Base-by-base conservation (phyloP, 768 basidiomycete species). In the Phaeolepiota aurea region DNA sequence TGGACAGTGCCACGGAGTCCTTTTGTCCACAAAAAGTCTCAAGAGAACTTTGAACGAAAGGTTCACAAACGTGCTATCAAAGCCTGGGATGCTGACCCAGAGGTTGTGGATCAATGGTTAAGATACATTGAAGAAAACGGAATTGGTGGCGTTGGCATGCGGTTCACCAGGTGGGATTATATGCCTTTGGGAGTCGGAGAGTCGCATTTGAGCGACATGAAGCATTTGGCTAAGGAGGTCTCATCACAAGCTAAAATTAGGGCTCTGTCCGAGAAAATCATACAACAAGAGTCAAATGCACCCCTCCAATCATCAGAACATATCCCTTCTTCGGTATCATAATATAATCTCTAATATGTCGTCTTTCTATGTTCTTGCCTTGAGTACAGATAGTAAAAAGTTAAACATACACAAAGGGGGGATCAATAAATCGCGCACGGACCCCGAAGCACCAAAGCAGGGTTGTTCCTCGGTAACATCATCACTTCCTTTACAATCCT, bases 11-110 rank as follows among this genome's bases (percentile, higher is more conserved):
- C 74, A 5, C 76, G 82, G 23, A 75, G 78, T 3, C 93, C 94
- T 7, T 98, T 98, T 55, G 81, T 77, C 3, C 84, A 93, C 59
- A 98, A 98, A 56, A 96, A 94, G 62, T 67, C 75, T 13, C 92
- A 97, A 61, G 92, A 98, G 67, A 98, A 97, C 62, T 98, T 94
- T 57, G 84, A 91, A 57, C 68, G 88, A 19, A 75, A 69, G 51
- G 80, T 82, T 40, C 86, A 93, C 55, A 87, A 86, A 54, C 76
- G 93, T 9, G 74, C 75, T 28, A 78, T 98, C 63, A 93, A 91
- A 61, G 87, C 91, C 0, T 98, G 77, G 72, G 94, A 98, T 59
- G 78, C 91, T 13, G 73, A 92, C 53, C 65, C 74, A 2, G 77
- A 81, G 49, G 79, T 89, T 3, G 70, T 98, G 9, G 76, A 84